Evolutionary conservation across 768 basidiomycete genomes (phyloP).

Genomic region (Tephrocybe sp.): DNA sequence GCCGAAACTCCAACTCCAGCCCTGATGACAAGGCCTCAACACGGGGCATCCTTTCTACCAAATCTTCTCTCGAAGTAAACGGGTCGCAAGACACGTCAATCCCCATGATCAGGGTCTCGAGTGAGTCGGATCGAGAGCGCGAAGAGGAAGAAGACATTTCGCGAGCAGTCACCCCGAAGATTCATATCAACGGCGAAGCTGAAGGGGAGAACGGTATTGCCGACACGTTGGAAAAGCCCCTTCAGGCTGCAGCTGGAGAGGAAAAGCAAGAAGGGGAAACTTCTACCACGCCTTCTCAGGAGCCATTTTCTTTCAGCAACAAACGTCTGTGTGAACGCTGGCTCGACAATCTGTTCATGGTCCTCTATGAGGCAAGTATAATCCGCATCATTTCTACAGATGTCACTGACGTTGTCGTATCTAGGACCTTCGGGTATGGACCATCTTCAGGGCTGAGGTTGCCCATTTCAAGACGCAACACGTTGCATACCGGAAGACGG

Average conservation of each 20-base stretch:
- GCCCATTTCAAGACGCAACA: conserved; percentile 99
- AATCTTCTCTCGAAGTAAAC: conserved; percentile 27
- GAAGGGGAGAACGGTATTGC: conserved; percentile 30
- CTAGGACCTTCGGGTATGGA: conserved; percentile 96
- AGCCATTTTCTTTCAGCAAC: conserved; percentile 90
- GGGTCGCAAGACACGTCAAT: conserved; percentile 27
- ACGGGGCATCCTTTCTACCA: conserved; percentile 51
- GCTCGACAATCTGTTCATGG: conserved; percentile 98
- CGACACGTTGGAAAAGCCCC: conserved; percentile 43
- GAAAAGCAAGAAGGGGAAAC: conserved; percentile 40
- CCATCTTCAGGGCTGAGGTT: conserved; percentile 97
- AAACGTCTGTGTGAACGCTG: conserved; percentile 97
- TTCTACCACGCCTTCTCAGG: conserved; percentile 38
- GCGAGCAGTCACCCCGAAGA: conserved; percentile 16
- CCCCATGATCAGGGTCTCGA: conserved; percentile 77
- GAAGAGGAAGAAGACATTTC: conserved; percentile 33
- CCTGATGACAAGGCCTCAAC: conserved; percentile 74
- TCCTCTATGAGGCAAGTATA: conserved; percentile 80
- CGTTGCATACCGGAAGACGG: conserved; percentile 96
- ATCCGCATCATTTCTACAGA: neutral
- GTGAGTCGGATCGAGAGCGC: conserved; percentile 56
- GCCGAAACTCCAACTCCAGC: conserved; percentile 18
- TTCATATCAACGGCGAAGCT: conserved; percentile 29
- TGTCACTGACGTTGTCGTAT: neutral
- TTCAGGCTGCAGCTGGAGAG: conserved; percentile 52